Evolutionary conservation across 768 basidiomycete species (phyloP), one percentile per base, ranked within the genome.

Genomic region (Xanthoconium purpureum): DNA sequence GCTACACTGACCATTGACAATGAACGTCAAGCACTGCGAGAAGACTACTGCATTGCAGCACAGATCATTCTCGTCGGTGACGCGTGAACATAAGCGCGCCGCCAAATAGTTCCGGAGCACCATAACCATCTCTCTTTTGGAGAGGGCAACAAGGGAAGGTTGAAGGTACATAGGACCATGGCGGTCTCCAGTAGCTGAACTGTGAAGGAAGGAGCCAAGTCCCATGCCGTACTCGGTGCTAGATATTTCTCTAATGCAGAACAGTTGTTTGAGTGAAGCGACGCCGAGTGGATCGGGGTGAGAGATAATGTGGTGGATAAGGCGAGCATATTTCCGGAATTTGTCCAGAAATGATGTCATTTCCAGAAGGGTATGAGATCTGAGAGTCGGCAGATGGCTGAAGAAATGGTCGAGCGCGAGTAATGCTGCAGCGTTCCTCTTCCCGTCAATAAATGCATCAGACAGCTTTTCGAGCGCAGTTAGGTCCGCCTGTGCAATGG

Each of bases 1-100:
- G 20, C 65, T 56, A 60, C 82, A 84, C 3, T 56, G 38, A 1
- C 63, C 69, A 42, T 30, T 63, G 17, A 74, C 46, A 4, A 69
- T 62, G 52, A 64, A 74, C 1, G 57, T 60, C 14, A 81, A 63
- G 53, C 82, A 83, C 3, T 74, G 74, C 1, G 70, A 70, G 44
- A 81, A 52, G 29, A 29, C 71, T 0, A 51, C 47, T 2, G 72
- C 63, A 13, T 58, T 42, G 50, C 48, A 61, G 52, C 76, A 78
- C 4, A 63, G 39, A 5, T 65, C 51, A n/a, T 75, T 71, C 60
- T 79, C 74, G 33, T 66, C 62, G 3, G 28, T 43, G 35, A 80
- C 69, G 10, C 59, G 58, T 15, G 59, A 43, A 28, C 58, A 49
- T 3, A 82, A 64, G 38, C 67, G 63, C 5, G 47, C 49, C 1